Evolutionary conservation across 345 rosid species (phyloP), one percentile per base, ranked within the genome.

Genomic region (Clarkia xantiana): DNA sequence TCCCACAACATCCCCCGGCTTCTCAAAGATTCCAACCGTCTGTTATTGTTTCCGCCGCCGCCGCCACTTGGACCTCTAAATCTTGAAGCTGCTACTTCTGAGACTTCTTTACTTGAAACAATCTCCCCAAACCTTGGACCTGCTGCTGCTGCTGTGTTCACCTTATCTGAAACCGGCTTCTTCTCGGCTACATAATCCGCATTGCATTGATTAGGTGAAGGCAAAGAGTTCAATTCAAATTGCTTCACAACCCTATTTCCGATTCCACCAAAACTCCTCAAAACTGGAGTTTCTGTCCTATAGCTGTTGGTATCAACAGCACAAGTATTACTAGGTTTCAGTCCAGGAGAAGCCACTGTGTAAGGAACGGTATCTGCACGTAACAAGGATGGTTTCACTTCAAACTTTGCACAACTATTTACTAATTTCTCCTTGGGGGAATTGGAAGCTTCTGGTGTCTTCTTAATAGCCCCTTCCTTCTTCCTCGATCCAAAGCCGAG

Each of bases 181-280:
- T 63, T 75, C 47, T 67, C 78, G 3, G 61, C 49, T 50, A 54
- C 57, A 57, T 56, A 55, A 51, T 71, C 66, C 49, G 69, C 55
- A 63, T 63, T 71, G 39, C 64, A 69, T 43, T 72, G 81, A 51
- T 54, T 70, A 25, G 56, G 68, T 22, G 81, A 71, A 29, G 93
- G 82, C 50, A 86, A 76, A 59, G 83, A 75, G 60, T 81, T 84
- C 71, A 84, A 59, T 49, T 88, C 94, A 53, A 88, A 86, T 55
- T 70, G 93, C 72, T 69, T 81, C 18, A 68, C 20, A n/a, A 71
- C 74, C 76, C 68, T 84, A 60, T 53, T 58, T 58, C 63, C 73
- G 53, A 67, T 51, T 65, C 74, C 84, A 11, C 40, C 40, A 38
- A 61, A 57, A 42, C 57, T 71, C 62, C 65, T 59, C 16, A 67